A percentile compares a stretch with the other conserved stretches of the same genome.
Conservation (phyloP, 805 yeast species). For the Ogataea ganodermae region DNA sequence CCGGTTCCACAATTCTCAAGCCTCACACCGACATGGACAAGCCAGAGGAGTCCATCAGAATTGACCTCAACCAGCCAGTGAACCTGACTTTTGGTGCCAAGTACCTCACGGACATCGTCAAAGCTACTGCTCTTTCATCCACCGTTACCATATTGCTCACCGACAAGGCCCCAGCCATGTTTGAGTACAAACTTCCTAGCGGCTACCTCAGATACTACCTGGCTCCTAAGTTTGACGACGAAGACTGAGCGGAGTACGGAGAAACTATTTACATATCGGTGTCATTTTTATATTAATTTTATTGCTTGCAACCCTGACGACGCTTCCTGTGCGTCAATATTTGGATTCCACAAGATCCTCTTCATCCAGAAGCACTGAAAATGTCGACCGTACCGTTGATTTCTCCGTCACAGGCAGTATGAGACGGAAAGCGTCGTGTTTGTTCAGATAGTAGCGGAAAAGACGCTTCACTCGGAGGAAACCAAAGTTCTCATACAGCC, state of each 20-base stretch:
- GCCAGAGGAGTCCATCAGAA: conserved; percentile 71
- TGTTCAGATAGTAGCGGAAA: conserved; percentile 84
- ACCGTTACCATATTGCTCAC: conserved; percentile 84
- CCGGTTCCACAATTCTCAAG: conserved; percentile 83
- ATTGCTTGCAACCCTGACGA: neutral
- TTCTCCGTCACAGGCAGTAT: conserved; percentile 76
- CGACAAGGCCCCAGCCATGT: conserved; percentile 89
- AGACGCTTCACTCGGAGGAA: conserved; percentile 51
- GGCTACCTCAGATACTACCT: conserved; percentile 94
- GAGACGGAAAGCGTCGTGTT: conserved; percentile 89
- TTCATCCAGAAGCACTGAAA: conserved; percentile 37
- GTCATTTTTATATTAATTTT: conserved; percentile 4
- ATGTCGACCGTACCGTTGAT: conserved; percentile 56
- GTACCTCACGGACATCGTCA: conserved; percentile 87
- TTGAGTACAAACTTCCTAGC: conserved; percentile 87
- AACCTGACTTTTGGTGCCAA: conserved; percentile 88
- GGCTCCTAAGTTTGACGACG: conserved; percentile 97
- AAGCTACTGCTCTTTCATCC: conserved; percentile 78
- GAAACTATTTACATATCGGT: neutral
- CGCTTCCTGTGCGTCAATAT: conserved; percentile 18
- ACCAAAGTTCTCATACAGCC: conserved; percentile 41
- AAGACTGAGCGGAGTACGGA: conserved; percentile 51
- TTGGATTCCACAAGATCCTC: conserved; percentile 26
- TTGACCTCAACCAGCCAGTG: conserved; percentile 84
- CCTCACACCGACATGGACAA: conserved; percentile 81